A percentile compares a stretch with the other conserved stretches of the same genome.
These are phyloP conservation scores for Debaryomyces fabryi DNA, from an alignment of 1,139 yeast genomes.

Conservation along the genomic window DNA sequence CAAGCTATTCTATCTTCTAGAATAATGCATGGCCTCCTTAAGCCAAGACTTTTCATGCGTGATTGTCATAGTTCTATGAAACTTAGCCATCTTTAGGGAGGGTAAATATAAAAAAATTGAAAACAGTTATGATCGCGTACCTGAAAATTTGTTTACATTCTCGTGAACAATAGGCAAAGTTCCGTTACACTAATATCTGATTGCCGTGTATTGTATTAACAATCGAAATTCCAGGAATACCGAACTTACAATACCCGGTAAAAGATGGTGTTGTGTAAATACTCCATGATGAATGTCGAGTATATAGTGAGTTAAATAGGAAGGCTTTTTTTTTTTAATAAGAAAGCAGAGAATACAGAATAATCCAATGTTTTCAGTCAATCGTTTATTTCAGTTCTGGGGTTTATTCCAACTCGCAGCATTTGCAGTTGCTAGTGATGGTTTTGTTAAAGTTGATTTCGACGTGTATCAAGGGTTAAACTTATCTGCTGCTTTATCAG, in stretches of 20 bases:
- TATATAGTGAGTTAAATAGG: not conserved
- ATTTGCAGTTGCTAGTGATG: constrained; percentile 20
- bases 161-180: constrained; percentile 4
- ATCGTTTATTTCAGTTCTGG: constrained; percentile 18
- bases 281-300: not conserved
- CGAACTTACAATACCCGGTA: constrained; percentile 1
- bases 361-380: constrained; percentile 12
- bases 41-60: not conserved
- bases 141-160: constrained; percentile 6
- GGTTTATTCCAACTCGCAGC: constrained; percentile 15
- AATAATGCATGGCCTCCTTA: not conserved
- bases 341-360: not conserved
- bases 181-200: not conserved
- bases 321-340: not conserved
- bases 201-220: constrained; percentile 4
- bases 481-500: constrained; percentile 17
- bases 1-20: not conserved
- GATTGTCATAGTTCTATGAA: not conserved
- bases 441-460: constrained; percentile 25
- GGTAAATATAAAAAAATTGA: not conserved
- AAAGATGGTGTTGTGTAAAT: not conserved
- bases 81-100: not conserved
- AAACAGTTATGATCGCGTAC: constrained; percentile 3
- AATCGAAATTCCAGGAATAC: not conserved
- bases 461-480: constrained; percentile 22